These are phyloP conservation scores for Kwoniella shandongensis DNA, from an alignment of 768 basidiomycete genomes.

Conservation along the genomic window DNA sequence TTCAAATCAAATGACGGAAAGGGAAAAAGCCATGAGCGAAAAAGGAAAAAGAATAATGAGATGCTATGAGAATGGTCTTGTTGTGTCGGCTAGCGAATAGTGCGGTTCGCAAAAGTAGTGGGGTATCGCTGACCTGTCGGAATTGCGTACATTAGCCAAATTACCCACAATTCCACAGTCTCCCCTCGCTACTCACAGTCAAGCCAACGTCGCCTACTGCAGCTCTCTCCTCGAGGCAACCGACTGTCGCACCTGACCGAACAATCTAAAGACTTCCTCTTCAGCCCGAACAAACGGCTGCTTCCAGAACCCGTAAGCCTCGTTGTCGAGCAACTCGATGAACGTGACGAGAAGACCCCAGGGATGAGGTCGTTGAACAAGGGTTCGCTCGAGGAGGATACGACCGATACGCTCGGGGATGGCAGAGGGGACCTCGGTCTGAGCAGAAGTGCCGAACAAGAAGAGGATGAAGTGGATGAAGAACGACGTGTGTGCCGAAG, in stretches of 20 bases:
- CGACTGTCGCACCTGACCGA: constrained; percentile 21
- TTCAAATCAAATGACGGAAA: no score
- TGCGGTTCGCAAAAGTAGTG: no score
- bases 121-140: no score
- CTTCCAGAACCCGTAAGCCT: constrained; percentile 52
- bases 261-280: constrained; percentile 42
- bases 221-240: constrained; percentile 13
- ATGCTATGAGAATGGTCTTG: no score
- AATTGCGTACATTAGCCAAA: no score
- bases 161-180: no score
- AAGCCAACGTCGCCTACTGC: background rate
- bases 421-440: constrained; percentile 49
- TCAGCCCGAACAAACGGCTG: constrained; percentile 48
- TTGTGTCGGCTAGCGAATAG: no score
- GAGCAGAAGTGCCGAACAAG: constrained; percentile 62
- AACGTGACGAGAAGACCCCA: constrained; percentile 94
- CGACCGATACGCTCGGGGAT: constrained; percentile 62
- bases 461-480: constrained; percentile 87
- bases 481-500: constrained; percentile 98
- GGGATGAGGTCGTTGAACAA: constrained; percentile 92
- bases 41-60: no score
- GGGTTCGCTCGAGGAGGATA: constrained; percentile 87
- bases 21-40: no score
- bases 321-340: constrained; percentile 84
- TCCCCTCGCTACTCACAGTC: no score